These are phyloP conservation scores for Eremothecium coryli DNA, from an alignment of 1,139 yeast species.

Conservation along the genomic window DNA sequence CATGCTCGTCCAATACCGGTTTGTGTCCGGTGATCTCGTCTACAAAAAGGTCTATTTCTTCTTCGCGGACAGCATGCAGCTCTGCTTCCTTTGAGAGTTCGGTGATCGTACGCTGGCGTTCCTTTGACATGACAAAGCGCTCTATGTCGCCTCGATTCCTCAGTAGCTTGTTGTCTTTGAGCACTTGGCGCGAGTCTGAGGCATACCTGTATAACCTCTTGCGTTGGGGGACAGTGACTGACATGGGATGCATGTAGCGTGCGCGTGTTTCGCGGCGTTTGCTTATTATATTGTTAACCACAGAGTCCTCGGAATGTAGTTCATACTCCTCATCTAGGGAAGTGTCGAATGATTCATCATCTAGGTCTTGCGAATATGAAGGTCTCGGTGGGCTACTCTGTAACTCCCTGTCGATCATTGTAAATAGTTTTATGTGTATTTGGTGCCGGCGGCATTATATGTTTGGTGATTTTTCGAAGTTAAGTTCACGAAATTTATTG, in stretches of 20 bases:
- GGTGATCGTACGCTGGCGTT: slow-evolving; percentile 14
- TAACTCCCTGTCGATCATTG: background rate
- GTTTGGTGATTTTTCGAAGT: too few species aligned
- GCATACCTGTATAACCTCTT: slow-evolving; percentile 7
- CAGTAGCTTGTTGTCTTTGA: slow-evolving; percentile 10
- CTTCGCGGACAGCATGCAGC: slow-evolving; percentile 16
- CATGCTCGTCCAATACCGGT: background rate
- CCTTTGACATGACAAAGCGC: slow-evolving; percentile 19
- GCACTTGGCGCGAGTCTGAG: slow-evolving; percentile 9
- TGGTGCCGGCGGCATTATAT: background rate
- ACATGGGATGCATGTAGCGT: slow-evolving; percentile 4
- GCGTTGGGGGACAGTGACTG: slow-evolving; percentile 4
- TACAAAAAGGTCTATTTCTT: slow-evolving; percentile 15
- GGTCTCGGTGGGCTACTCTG: slow-evolving; percentile 3
- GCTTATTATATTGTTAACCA: slow-evolving; percentile 2
- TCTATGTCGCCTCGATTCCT: slow-evolving; percentile 26
- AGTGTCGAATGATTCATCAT: background rate
- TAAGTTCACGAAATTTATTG: too few species aligned
- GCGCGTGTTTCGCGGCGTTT: slow-evolving; percentile 1
- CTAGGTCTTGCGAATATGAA: background rate
- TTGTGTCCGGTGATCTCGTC: slow-evolving; percentile 10
- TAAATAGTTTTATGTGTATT: too few species aligned
- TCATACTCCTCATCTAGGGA: slow-evolving; percentile 1
- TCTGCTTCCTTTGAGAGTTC: slow-evolving; percentile 17
- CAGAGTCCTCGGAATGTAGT: slow-evolving; percentile 4